phyloP scores from a whole-genome alignment of 345 rosid genomes.

The Ceriops decandra region DNA sequence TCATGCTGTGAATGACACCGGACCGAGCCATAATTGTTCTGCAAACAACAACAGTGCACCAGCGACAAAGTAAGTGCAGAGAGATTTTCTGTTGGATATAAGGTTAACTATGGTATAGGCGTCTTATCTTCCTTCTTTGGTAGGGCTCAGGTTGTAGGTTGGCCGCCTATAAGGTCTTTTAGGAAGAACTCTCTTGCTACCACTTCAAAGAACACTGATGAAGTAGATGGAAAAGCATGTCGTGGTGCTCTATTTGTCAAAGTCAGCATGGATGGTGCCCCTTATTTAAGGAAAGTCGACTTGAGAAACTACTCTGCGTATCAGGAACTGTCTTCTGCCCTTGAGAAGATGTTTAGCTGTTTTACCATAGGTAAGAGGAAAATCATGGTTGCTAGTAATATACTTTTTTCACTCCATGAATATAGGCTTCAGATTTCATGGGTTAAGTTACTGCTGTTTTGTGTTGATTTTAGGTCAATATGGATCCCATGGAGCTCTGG shows the following conservation, averaged over 20 bases:
- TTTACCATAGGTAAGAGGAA: slow-evolving; percentile 29
- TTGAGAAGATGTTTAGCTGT: slow-evolving; percentile 37
- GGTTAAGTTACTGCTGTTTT: slow-evolving; percentile 25
- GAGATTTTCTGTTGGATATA: background rate
- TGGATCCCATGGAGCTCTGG: slow-evolving; percentile 30
- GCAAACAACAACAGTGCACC: slow-evolving; percentile 27
- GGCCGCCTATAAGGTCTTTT: slow-evolving; percentile 33
- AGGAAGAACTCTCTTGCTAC: slow-evolving; percentile 35
- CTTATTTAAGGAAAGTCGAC: slow-evolving; percentile 34
- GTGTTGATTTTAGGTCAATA: slow-evolving; percentile 27
- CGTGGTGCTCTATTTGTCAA: slow-evolving; percentile 27
- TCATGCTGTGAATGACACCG: slow-evolving; percentile 27
- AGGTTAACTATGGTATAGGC: background rate
- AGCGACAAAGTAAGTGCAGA: slow-evolving; percentile 24
- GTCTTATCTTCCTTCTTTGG: slow-evolving; percentile 8
- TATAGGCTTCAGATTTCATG: slow-evolving; percentile 13
- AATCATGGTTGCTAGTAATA: background rate
- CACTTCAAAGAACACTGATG: slow-evolving; percentile 30
- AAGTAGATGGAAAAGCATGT: slow-evolving; percentile 32
- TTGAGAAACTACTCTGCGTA: slow-evolving; percentile 31
- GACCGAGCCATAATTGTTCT: slow-evolving; percentile 20
- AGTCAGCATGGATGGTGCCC: slow-evolving; percentile 38
- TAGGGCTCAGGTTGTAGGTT: slow-evolving; percentile 39
- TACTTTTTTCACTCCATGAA: background rate
- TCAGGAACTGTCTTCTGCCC: slow-evolving; percentile 30